Conservation (phyloP, 2,329 filamentous ascomycete species). For the Dactylellina haptotyla region DNA sequence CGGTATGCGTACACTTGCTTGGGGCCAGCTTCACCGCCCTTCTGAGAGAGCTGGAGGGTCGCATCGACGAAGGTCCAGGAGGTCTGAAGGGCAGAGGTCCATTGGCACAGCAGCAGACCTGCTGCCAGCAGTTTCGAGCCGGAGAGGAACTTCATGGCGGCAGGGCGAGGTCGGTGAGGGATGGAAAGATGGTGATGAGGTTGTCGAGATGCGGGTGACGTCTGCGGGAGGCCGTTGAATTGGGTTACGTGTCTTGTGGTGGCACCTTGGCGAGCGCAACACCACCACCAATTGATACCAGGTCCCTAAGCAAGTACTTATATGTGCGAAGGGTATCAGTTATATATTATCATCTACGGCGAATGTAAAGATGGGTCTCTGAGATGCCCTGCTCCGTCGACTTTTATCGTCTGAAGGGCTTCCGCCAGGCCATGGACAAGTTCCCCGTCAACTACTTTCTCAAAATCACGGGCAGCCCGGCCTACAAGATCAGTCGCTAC, state of each 20-base stretch:
- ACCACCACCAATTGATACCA: background rate
- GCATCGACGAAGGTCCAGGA: constrained; percentile 44
- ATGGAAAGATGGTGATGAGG: constrained; percentile 9
- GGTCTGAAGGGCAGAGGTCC: constrained; percentile 11
- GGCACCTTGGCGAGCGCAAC: background rate
- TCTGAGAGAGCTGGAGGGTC: constrained; percentile 45
- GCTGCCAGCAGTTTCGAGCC: constrained; percentile 43
- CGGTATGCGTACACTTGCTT: constrained; percentile 32
- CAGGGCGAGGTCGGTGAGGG: background rate
- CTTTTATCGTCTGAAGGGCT: background rate
- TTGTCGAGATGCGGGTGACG: constrained; percentile 27
- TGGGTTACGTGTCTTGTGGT: constrained; percentile 51
- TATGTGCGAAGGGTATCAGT: no score
- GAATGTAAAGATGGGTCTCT: background rate
- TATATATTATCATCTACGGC: background rate
- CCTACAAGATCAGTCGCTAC: background rate
- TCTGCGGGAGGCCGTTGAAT: constrained; percentile 3
- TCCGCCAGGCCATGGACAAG: background rate
- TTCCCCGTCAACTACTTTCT: background rate
- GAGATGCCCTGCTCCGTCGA: constrained; percentile 19
- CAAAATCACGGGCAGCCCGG: background rate
- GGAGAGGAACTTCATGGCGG: constrained; percentile 34
- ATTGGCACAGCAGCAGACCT: constrained; percentile 49
- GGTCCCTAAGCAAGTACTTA: no score
- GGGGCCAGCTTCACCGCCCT: constrained; percentile 35